Evolutionary conservation across 768 basidiomycete genomes (phyloP).

Genomic region (Hypsizygus marmoreus): DNA sequence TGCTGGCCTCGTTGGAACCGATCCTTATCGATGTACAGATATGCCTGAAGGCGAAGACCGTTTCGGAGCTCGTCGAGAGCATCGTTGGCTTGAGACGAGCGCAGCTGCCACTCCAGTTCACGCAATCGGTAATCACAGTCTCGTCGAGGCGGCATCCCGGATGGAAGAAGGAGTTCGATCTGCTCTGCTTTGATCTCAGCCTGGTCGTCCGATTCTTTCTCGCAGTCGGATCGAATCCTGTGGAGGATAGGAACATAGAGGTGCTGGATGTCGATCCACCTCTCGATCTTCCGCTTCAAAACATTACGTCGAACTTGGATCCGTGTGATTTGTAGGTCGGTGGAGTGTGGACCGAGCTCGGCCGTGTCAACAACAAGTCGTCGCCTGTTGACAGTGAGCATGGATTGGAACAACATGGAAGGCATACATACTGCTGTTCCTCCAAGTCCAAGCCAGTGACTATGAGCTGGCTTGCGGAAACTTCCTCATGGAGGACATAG

Average conservation of each 20-base stretch:
- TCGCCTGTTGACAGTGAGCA: not conserved
- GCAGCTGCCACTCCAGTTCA: not conserved
- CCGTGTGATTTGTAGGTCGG: too few species aligned
- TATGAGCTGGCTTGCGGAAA: slow-evolving; percentile 24
- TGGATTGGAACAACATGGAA: too few species aligned
- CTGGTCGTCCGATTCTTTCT: too few species aligned
- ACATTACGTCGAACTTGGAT: too few species aligned
- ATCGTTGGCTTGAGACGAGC: too few species aligned
- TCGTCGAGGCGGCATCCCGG: not conserved
- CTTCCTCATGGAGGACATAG: slow-evolving; percentile 6
- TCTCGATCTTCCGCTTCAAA: too few species aligned
- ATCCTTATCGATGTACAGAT: too few species aligned
- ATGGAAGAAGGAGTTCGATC: not conserved
- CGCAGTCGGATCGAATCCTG: too few species aligned
- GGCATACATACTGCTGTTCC: not conserved
- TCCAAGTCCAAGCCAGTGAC: slow-evolving; percentile 15
- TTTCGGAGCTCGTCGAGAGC: not conserved
- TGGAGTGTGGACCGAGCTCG: not conserved
- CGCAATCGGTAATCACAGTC: not conserved
- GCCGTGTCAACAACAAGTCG: not conserved
- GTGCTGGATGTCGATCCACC: too few species aligned
- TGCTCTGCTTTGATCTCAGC: not conserved
- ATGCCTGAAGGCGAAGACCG: not conserved
- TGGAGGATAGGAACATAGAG: too few species aligned
- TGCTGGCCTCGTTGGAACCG: not conserved